Evolutionary conservation across 805 yeast genomes (phyloP), one percentile per base, ranked within the genome.

Genomic region (Saturnispora mendoncae): DNA sequence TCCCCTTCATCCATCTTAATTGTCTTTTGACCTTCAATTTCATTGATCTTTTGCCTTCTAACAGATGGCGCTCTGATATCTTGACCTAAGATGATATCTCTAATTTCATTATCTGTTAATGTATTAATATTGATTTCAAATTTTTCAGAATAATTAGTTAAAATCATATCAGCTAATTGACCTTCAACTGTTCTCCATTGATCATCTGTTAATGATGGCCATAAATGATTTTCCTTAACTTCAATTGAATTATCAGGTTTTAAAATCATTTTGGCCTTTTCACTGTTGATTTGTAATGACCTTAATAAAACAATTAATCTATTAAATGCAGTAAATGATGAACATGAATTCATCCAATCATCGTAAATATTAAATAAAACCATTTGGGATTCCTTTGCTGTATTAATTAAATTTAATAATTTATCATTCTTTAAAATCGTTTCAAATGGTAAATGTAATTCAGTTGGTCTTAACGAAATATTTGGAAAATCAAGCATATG

Each of bases 401-500:
- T 78, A 61, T 82, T 65, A 8, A 92, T 90, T 39, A 84, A 66
- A 45, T 84, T 85, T 0, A 81, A 74, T 35, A 92, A 61, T 53
- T 84, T 85, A 43, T 83, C 92, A 44, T 90, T 74, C 55, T 80
- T 76, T 69, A 92, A 62, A 0, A 94, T 84, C 1, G 94, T 78
- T 23, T 82, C 80, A 66, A 92, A 92, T 15, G 99, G 98, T 46
- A 92, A 64, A 50, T 80, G 81, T 42, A 92, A 66, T 57, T 92
- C 97, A 0, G 95, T 81, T 2, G 94, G 85, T 40, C 97, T 73
- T 26, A 92, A 82, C 0, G 90, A 74, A 38, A 87, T 81, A 58
- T 86, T 87, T 15, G 97, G 96, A 68, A 88, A 92, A 58, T 92
- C 97, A 41, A 90, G 72, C 95, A 92, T 84, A 53, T 92, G 97